Evolutionary conservation across 352 stramenopile genomes (phyloP).

Genomic region (Globisporangium apiculatum): DNA sequence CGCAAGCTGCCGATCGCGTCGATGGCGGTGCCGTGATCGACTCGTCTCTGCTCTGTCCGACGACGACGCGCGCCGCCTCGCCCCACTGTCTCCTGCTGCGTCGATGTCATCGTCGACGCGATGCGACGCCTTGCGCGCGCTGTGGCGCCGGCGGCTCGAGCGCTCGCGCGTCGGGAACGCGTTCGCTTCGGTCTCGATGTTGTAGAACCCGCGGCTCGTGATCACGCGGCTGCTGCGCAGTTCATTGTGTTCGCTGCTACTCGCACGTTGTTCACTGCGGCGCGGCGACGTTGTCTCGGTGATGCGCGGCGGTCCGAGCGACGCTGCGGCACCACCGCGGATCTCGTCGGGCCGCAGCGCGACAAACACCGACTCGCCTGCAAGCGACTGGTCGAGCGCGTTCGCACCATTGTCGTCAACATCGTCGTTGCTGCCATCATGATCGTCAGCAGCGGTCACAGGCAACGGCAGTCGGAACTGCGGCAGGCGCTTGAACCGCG

Average conservation of each 20-base stretch:
- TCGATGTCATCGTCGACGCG: too few species aligned
- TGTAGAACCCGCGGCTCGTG: conserved; percentile 72
- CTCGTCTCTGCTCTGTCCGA: too few species aligned
- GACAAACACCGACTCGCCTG: conserved; percentile 67
- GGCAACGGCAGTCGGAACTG: conserved; percentile 15
- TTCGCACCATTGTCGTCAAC: conserved; percentile 18
- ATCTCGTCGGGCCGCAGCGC: conserved; percentile 22
- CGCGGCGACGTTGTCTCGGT: conserved; percentile 29
- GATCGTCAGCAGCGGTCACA: neutral
- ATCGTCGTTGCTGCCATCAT: neutral
- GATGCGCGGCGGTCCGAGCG: conserved; percentile 15
- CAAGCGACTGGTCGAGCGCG: conserved; percentile 46
- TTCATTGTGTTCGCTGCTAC: conserved; percentile 1
- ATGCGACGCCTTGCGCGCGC: too few species aligned
- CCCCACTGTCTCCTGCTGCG: too few species aligned
- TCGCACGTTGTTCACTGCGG: conserved; percentile 5
- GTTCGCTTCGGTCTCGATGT: conserved; percentile 27
- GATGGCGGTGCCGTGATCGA: too few species aligned
- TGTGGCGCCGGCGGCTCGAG: neutral
- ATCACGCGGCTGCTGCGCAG: conserved; percentile 62
- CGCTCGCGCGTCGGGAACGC: conserved; percentile 6
- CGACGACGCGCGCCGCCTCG: too few species aligned
- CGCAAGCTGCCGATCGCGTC: too few species aligned
- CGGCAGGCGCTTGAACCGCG: conserved; percentile 34
- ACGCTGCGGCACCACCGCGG: conserved; percentile 1